Evolutionary conservation across 176 grass and related monocot genomes (phyloP), one percentile per base, ranked within the genome.

Genomic region (Musa itinerans): DNA sequence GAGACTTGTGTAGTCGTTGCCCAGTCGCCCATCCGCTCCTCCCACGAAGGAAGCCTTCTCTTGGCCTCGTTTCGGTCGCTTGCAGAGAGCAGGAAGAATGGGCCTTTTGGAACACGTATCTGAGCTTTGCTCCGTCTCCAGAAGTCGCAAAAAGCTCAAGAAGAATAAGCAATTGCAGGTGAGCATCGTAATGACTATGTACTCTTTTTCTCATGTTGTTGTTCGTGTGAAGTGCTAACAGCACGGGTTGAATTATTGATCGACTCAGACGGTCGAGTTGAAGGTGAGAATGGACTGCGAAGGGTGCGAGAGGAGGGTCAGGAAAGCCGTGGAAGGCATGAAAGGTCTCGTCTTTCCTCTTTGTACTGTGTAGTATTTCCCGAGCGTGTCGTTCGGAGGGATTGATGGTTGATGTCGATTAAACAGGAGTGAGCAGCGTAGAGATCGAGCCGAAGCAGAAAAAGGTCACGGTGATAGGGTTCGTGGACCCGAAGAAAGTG

Each of bases 211-310:
- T 43, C 34, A 5, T 43, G 4, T 43, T 6, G 34, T 29, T 29
- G 3, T 43, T 43, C 34, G 6, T 43, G 34, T 43, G 34, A 43
- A 43, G 34, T 43, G 34, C 34, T 43, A 43, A 43, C 34, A 43
- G 34, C 34, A 43, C 14, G 57, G 9, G 29, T 2, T 68, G 8
- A 50, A 27, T 65, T 64, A 17, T 16, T 50, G 22, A 54, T 29
- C 22, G 52, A 14, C 21, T 53, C 24, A 96, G 90, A 98, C 90
- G 15, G 94, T 93, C 50, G 94, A 93, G 86, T 87, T 98, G 86
- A 93, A 93, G 90, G 85, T 93, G 51, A 78, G 80, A 27, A 98
- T 98, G 83, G 94, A 98, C 81, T 98, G 94, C 73, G 94, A 98
- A 49, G 94, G 94, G 0, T 98, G 94, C 77, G 94, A 98, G 78